These are phyloP conservation scores for Carallia brachiata DNA, from an alignment of 345 rosid species.

Conservation along the genomic window DNA sequence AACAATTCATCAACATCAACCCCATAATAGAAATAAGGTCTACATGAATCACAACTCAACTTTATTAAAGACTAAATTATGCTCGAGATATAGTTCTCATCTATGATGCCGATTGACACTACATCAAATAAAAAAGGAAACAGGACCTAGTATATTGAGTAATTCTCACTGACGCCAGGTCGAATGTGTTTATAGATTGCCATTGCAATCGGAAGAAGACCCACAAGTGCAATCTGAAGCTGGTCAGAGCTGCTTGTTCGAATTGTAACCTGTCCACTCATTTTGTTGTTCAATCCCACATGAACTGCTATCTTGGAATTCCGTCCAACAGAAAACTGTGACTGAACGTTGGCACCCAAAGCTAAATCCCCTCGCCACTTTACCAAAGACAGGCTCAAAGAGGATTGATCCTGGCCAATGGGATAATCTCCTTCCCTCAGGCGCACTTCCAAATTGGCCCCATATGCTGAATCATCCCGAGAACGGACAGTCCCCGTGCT, in stretches of 20 bases:
- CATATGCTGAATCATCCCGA: slow-evolving; percentile 79
- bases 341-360: slow-evolving; percentile 84
- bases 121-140: slow-evolving; percentile 1
- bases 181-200: slow-evolving; percentile 67
- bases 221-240: slow-evolving; percentile 81
- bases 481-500: slow-evolving; percentile 80
- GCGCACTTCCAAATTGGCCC: slow-evolving; percentile 86
- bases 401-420: slow-evolving; percentile 84
- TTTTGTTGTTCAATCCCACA: slow-evolving; percentile 92
- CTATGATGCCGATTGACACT: background rate
- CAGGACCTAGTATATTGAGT: slow-evolving; percentile 58
- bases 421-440: slow-evolving; percentile 83
- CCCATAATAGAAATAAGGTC: background rate
- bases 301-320: slow-evolving; percentile 74
- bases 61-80: slow-evolving; percentile 7
- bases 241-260: slow-evolving; percentile 90
- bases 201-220: slow-evolving; percentile 64
- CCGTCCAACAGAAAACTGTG: slow-evolving; percentile 75
- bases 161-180: slow-evolving; percentile 61
- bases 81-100: slow-evolving; percentile 1
- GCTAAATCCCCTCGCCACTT: slow-evolving; percentile 96
- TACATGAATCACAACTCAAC: background rate
- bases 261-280: slow-evolving; percentile 75
- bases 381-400: slow-evolving; percentile 79
- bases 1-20: slow-evolving; percentile 9